Conservation (phyloP, 179 eudicot genomes). For the Sideroxylon spinosum region DNA sequence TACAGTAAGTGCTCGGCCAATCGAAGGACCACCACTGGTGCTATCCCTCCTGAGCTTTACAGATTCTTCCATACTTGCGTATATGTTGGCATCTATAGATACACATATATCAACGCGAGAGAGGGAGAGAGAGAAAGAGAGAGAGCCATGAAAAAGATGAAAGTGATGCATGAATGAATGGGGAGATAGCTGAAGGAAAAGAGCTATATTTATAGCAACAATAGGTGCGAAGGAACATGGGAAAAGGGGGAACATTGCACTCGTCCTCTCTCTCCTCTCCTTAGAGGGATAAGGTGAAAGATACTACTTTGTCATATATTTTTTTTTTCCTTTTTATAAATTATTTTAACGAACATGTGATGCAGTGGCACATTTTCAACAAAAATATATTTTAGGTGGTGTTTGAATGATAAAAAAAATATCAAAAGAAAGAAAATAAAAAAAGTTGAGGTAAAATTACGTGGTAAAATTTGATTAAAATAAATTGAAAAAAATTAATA, state of each 20-base stretch:
- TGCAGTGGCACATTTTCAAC: too few species aligned
- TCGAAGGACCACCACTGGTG: slow-evolving; percentile 27
- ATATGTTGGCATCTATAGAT: background rate
- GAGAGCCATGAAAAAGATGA: background rate
- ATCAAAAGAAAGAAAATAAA: too few species aligned
- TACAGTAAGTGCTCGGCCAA: background rate
- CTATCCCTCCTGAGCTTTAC: slow-evolving; percentile 96
- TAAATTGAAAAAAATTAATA: too few species aligned
- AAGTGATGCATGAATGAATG: background rate
- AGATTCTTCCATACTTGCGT: slow-evolving; percentile 22
- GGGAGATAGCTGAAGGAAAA: background rate
- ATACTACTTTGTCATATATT: too few species aligned
- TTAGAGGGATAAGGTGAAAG: background rate
- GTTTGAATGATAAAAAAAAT: too few species aligned
- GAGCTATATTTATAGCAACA: slow-evolving; percentile 11
- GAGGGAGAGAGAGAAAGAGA: background rate
- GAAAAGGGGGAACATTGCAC: background rate
- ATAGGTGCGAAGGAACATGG: background rate
- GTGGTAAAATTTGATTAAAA: too few species aligned
- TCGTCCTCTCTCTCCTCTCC: too few species aligned
- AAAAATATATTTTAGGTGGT: too few species aligned
- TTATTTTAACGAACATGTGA: too few species aligned
- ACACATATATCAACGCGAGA: background rate
- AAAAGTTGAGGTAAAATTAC: too few species aligned
- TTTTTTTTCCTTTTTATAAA: too few species aligned